These are phyloP conservation scores for Apium graveolens DNA, from an alignment of 129 eudicot genomes.

Conservation along the genomic window DNA sequence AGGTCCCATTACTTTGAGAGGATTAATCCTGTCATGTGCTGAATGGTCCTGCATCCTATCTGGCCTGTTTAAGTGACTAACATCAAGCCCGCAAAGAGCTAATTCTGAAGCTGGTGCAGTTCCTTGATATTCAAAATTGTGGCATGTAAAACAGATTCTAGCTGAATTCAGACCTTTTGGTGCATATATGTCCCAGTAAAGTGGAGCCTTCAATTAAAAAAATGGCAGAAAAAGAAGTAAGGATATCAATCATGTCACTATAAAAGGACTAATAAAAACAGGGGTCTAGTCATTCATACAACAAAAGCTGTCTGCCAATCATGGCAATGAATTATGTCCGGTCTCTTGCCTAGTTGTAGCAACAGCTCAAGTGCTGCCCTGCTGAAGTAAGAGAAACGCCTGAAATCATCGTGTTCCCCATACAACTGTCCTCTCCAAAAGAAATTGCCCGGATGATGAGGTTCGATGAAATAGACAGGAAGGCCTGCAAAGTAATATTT, in stretches of 20 bases:
- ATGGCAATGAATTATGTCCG: conserved; percentile 97
- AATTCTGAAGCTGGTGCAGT: conserved; percentile 83
- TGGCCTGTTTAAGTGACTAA: conserved; percentile 74
- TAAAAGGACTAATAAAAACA: conserved; percentile 1
- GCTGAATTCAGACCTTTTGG: conserved; percentile 93
- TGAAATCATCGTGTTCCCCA: conserved; percentile 89
- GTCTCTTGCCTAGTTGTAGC: conserved; percentile 83
- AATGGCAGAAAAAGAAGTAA: conserved; percentile 2
- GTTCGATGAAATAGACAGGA: conserved; percentile 96
- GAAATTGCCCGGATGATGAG: conserved; percentile 82
- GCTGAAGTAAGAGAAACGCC: conserved; percentile 91
- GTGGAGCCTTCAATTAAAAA: conserved; percentile 57
- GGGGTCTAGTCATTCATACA: conserved; percentile 35
- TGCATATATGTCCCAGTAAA: conserved; percentile 94
- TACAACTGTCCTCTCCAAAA: conserved; percentile 92
- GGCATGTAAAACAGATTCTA: conserved; percentile 93
- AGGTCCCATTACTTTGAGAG: conserved; percentile 59
- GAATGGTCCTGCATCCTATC: conserved; percentile 98
- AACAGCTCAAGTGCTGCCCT: conserved; percentile 97
- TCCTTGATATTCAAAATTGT: conserved; percentile 97
- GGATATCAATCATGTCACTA: not conserved
- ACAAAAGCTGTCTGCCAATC: conserved; percentile 99
- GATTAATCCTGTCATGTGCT: conserved; percentile 65
- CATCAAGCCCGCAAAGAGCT: conserved; percentile 93
- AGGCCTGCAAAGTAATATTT: conserved; percentile 46